These are phyloP conservation scores for Podospora sp. DNA, from an alignment of 495 filamentous ascomycete species.

Conservation along the genomic window DNA sequence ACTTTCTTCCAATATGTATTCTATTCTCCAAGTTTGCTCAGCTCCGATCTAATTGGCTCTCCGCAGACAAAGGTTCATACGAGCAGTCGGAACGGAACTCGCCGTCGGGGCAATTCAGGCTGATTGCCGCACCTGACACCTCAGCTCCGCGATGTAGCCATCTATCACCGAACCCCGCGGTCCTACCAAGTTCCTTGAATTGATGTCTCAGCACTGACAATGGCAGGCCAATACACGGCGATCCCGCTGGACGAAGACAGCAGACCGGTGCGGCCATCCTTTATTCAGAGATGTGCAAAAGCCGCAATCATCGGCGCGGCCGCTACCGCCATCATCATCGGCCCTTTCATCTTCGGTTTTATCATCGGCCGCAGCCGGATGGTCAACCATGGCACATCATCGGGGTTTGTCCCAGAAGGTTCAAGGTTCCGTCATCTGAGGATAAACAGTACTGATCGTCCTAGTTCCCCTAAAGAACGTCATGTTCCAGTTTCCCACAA, in stretches of 20 bases:
- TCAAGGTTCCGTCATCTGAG: neutral
- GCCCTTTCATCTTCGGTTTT: slow-evolving; percentile 3
- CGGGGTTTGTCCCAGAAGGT: slow-evolving; percentile 1
- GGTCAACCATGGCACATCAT: neutral
- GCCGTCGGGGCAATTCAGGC: neutral
- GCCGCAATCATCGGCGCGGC: neutral
- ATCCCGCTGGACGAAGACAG: slow-evolving; percentile 3
- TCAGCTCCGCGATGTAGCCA: neutral
- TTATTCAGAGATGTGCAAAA: neutral
- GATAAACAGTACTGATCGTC: neutral
- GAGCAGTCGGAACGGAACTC: neutral
- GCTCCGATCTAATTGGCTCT: too few relatives aligned
- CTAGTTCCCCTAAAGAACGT: slow-evolving; percentile 31
- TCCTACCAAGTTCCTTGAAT: neutral
- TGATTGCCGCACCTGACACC: neutral
- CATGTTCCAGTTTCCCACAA: slow-evolving; percentile 29
- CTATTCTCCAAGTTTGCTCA: too few relatives aligned
- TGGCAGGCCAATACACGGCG: slow-evolving; percentile 6
- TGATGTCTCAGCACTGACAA: neutral
- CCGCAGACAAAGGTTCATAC: too few relatives aligned
- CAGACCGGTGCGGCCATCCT: neutral
- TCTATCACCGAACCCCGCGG: neutral
- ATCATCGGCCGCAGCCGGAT: neutral
- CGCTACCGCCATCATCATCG: neutral
- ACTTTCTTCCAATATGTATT: too few relatives aligned